Base-by-base conservation (phyloP, 148 eudicot genomes). In the Spergularia bocconei region DNA sequence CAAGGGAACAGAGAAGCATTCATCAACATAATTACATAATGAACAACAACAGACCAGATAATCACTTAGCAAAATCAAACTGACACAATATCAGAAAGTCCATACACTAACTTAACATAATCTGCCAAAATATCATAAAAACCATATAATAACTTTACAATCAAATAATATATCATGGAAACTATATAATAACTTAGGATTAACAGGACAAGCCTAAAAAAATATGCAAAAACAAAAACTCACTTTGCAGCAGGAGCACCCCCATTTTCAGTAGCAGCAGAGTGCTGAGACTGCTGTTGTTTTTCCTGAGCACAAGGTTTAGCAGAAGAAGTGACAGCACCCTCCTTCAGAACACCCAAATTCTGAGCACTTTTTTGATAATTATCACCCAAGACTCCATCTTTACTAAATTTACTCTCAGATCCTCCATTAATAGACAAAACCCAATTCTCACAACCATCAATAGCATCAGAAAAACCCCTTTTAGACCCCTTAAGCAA, bases 401-500 rank as follows among this genome's bases (percentile, higher is more conserved):
- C 77, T 81, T 67, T 72, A 73, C 51, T 39, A 59, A 81, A 72
- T 76, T 80, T 76, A 71, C 50, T 47, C 12, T 67, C 64, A 77
- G 77, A 72, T 59, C 76, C 75, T 62, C 74, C 80, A 72, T 72
- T 67, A 8, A 81, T 73, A 44, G 77, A 67, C 51, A 81, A 68
- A 72, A 60, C 83, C 83, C 83, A 81, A 17, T 81, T 72, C 56
- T 72, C 74, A 81, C 73, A 81, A 39, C 64, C 77, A 81, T 66
- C 66, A 77, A 81, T 72, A 29, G 70, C 70, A 77, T 77, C 77
- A 60, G 73, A 67, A 81, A 81, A 81, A 8, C 74, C 83, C 17
- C 83, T 81, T 81, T 81, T 81, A 15, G 80, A 75, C 67, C 83
- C 83, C 54, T 70, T 80, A 23, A 65, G 21, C 55, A 75, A 71